Percentiles rank a stretch among this genome's conserved stretches.
Evolutionary conservation across 106 monocot species (phyloP).

Genomic region (Dioscorea dumetorum): DNA sequence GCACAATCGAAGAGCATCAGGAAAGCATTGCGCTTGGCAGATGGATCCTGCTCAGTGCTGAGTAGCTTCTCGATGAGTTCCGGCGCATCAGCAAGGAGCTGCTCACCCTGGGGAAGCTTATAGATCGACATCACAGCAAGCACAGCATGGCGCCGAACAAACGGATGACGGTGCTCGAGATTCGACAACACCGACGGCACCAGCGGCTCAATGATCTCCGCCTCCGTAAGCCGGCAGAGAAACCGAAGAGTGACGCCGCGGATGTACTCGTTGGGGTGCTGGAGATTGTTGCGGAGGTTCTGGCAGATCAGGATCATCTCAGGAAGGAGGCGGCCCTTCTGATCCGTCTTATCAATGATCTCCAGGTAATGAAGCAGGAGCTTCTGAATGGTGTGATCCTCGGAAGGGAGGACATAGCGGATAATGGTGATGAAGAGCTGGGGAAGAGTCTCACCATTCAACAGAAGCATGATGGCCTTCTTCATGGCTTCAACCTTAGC

Average conservation of each 20-base stretch:
- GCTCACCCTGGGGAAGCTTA: conserved; percentile 53
- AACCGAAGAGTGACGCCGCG: conserved; percentile 68
- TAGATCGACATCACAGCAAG: conserved; percentile 49
- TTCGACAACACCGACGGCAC: conserved; percentile 49
- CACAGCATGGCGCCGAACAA: conserved; percentile 41
- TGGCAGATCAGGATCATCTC: conserved; percentile 88
- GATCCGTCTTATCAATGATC: conserved; percentile 73
- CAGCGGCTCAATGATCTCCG: conserved; percentile 71
- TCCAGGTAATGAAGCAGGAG: conserved; percentile 70
- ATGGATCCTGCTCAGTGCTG: conserved; percentile 58
- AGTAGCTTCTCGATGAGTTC: conserved; percentile 68
- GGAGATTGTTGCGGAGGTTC: conserved; percentile 69
- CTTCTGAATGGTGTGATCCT: conserved; percentile 81
- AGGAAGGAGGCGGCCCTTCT: conserved; percentile 57
- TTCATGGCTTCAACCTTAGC: conserved; percentile 70
- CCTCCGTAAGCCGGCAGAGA: conserved; percentile 54
- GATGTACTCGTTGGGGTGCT: conserved; percentile 78
- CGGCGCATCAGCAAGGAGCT: conserved; percentile 57
- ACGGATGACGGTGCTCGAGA: conserved; percentile 60
- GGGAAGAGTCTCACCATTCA: conserved; percentile 64
- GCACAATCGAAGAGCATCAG: conserved; percentile 78
- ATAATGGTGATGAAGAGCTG: conserved; percentile 85
- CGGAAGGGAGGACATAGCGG: conserved; percentile 70
- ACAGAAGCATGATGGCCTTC: conserved; percentile 72
- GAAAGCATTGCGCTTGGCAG: conserved; percentile 74